Base-by-base conservation (phyloP, 2,329 filamentous ascomycete genomes). In the Venturia pyrina region DNA sequence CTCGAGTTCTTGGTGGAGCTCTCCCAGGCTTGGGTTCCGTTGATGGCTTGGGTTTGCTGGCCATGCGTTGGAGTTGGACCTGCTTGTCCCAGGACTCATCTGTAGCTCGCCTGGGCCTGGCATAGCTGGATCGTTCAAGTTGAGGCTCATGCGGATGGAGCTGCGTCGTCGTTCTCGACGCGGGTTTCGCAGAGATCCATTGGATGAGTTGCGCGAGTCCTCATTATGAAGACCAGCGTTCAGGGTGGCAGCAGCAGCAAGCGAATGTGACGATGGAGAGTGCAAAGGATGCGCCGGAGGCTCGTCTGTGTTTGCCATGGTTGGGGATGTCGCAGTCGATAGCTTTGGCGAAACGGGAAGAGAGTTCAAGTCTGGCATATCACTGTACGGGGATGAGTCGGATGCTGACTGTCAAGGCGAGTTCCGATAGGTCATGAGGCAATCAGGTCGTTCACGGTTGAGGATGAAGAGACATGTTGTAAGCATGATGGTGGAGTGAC, bases 1-100 rank as follows among this genome's bases (percentile, higher is more conserved):
- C 75, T 92, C 89, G 1, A 92, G 80, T 75, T 91, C 88, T 73
- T 92, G 89, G 70, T 92, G 89, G 53, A 92, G 83, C 75, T 91
- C 89, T 21, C 89, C 89, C 68, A 92, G 75, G 73, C 89, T 91
- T 2, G 88, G 88, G 0, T 87, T 78, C 62, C 89, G 82, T 69
- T 85, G 83, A 71, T 89, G 88, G 19, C 86, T 83, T 17, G 64
- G 57, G 41, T 57, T 66, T 44, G 24, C 56, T 24, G 56, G 64
- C 56, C 48, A 62, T 32, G 57, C 56, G 21, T 43, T 44, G 11
- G 56, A 62, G 15, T 43, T 43, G 21, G 64, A 44, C 40, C 56
- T 44, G 11, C 71, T 75, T 72, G 70, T 57, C 69, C 65, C 10
- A 1, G 76, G 76, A 65, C 75, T 80, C 74, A 68, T 83, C 81